Percentiles rank a stretch among this genome's conserved stretches.
Conservation (phyloP, 208 protist genomes). For the Acanthamoeba healyi region DNA sequence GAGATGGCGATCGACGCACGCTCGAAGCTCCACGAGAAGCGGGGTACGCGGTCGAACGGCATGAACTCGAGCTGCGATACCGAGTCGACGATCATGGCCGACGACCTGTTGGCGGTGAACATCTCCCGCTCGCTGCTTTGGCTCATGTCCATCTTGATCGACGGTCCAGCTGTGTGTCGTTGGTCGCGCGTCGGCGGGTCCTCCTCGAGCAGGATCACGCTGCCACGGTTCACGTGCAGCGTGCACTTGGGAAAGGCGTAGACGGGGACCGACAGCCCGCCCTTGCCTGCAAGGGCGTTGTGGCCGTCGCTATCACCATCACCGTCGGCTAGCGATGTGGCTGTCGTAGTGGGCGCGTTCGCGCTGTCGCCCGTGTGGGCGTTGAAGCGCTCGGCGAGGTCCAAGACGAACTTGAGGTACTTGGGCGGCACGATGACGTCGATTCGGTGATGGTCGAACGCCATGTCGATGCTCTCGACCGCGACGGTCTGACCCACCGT, state of each 20-base stretch:
- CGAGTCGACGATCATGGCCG: neutral
- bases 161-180: neutral
- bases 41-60: conserved; percentile 25
- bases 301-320: neutral
- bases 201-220: conserved; percentile 43
- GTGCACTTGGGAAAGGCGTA: conserved; percentile 56
- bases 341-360: neutral
- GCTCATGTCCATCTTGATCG: neutral
- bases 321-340: too few relatives aligned
- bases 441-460: conserved; percentile 15
- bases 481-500: conserved; percentile 5
- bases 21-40: conserved; percentile 35
- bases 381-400: neutral
- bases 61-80: conserved; percentile 5
- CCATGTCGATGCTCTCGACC: conserved; percentile 1
- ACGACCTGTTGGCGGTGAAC: neutral
- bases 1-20: neutral
- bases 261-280: neutral
- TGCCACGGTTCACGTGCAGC: neutral
- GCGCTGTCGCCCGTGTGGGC: neutral
- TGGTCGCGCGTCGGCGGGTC: neutral
- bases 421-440: conserved; percentile 5
- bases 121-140: neutral
- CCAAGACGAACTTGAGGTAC: conserved; percentile 3
- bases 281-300: neutral